phyloP scores from a whole-genome alignment of 2,329 filamentous ascomycete species.

The Penicillium olsonii region DNA sequence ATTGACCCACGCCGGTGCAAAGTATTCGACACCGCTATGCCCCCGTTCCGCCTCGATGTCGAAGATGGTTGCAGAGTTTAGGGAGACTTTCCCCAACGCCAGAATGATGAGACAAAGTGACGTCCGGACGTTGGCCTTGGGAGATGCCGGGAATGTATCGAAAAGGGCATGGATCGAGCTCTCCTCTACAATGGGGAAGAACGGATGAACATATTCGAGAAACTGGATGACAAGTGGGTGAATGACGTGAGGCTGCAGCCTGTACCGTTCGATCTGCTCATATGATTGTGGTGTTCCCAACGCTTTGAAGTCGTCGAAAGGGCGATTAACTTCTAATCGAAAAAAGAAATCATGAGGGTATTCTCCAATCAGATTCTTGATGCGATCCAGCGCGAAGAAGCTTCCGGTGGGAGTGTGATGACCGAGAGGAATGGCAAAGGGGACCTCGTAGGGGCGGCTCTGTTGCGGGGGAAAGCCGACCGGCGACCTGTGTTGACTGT shows the following conservation, averaged over 20 bases:
- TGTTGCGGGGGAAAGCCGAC: constrained; percentile 2
- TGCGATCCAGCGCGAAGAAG: constrained; percentile 13
- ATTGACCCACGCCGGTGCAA: constrained; percentile 15
- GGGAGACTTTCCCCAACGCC: constrained; percentile 15
- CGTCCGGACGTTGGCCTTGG: constrained; percentile 7
- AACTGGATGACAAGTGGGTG: constrained; percentile 14
- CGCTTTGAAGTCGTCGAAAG: constrained; percentile 1
- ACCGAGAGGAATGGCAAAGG: constrained; percentile 12
- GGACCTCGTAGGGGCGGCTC: constrained; percentile 5
- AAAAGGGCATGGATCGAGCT: constrained; percentile 6
- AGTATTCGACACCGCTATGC: constrained; percentile 16
- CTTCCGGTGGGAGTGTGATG: constrained; percentile 18
- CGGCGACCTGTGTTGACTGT: background rate
- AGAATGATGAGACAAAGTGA: constrained; percentile 17
- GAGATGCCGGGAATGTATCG: constrained; percentile 12
- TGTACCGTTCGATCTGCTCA: constrained; percentile 4
- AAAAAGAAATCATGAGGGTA: constrained; percentile 21
- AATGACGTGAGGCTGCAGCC: constrained; percentile 2
- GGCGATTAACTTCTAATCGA: constrained; percentile 15
- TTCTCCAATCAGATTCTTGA: constrained; percentile 16
- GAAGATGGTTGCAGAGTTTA: constrained; percentile 6
- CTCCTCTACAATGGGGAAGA: constrained; percentile 16
- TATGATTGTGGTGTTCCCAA: background rate
- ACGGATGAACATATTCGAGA: constrained; percentile 15
- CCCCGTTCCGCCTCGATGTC: constrained; percentile 12